Conservation (phyloP, 495 filamentous ascomycete species). For the Tuber microsphaerosporum region DNA sequence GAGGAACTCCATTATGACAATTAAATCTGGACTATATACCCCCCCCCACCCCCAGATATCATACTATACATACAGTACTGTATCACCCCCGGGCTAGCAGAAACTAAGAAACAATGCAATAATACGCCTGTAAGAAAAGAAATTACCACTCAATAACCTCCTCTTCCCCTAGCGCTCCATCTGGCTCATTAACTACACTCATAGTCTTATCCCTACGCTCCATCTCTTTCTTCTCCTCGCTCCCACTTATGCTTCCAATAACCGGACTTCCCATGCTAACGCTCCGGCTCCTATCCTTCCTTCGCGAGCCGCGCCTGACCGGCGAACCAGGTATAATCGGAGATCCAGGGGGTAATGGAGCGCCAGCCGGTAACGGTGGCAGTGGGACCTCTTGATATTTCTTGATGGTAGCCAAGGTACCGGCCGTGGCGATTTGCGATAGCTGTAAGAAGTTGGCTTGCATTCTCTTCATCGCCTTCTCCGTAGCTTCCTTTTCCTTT, state of each 20-base stretch:
- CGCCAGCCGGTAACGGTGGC: constrained; percentile 12
- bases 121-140: neutral
- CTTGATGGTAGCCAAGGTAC: constrained; percentile 10
- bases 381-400: constrained; percentile 27
- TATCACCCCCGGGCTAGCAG: neutral
- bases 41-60: neutral
- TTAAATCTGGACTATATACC: neutral
- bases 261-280: constrained; percentile 6
- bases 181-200: constrained; percentile 12
- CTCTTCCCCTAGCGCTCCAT: constrained; percentile 5
- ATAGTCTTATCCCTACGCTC: constrained; percentile 6
- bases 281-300: constrained; percentile 4
- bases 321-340: constrained; percentile 16
- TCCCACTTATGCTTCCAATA: neutral
- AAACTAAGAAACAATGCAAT: neutral
- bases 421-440: constrained; percentile 17
- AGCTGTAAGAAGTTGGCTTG: constrained; percentile 24
- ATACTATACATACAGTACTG: neutral
- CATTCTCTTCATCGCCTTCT: constrained; percentile 30
- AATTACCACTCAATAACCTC: constrained; percentile 12
- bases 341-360: neutral
- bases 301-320: constrained; percentile 10
- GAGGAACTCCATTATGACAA: neutral
- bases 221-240: neutral
- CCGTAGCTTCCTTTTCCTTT: constrained; percentile 24